Conservation (phyloP, 1,284 basidiomycete genomes). For the Polyporus tsugae region DNA sequence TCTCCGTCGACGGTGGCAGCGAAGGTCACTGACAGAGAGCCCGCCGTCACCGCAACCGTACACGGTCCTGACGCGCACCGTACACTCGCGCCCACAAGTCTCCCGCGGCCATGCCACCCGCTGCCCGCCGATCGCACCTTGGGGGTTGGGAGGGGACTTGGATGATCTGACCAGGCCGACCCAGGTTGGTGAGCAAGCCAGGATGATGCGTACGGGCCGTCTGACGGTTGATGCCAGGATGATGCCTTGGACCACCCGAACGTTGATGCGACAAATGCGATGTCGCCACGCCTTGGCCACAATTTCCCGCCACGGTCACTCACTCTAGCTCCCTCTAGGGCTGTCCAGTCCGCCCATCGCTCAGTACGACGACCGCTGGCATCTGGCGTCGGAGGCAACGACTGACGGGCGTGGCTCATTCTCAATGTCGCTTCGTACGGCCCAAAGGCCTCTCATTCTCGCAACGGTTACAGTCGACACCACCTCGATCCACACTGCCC, state of each 20-base stretch:
- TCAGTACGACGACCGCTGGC: background rate
- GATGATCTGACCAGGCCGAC: background rate
- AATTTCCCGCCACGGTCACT: background rate
- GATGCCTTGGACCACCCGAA: background rate
- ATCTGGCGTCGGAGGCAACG: background rate
- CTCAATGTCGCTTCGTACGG: background rate
- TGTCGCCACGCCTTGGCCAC: background rate
- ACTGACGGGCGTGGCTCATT: background rate
- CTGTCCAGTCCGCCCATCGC: background rate
- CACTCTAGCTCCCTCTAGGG: background rate
- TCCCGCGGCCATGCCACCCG: background rate
- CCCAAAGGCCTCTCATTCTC: background rate
- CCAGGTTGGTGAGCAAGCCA: background rate
- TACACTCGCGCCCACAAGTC: constrained; percentile 11
- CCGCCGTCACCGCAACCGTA: background rate
- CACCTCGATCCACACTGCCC: background rate
- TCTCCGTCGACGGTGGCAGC: background rate
- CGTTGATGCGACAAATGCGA: background rate
- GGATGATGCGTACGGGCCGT: background rate
- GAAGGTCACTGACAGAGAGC: background rate
- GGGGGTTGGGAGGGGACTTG: background rate
- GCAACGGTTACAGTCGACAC: background rate
- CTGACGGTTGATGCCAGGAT: background rate
- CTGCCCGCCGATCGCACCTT: background rate
- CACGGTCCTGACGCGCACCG: background rate